These are phyloP conservation scores for Tripterygium wilfordii DNA, from an alignment of 177 flowering plant genomes.

Conservation along the genomic window DNA sequence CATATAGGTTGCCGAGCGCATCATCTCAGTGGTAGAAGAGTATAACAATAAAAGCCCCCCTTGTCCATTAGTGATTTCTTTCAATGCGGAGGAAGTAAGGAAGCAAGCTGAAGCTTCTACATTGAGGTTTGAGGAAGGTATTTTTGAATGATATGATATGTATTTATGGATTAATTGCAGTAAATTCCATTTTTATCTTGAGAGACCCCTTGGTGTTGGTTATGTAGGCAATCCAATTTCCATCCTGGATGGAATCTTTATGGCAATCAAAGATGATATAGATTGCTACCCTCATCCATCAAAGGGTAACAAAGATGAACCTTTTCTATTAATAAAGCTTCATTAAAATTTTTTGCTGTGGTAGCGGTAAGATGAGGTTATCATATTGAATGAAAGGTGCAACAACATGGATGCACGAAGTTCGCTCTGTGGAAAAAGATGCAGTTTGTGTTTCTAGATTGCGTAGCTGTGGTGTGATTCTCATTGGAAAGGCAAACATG, in stretches of 20 bases:
- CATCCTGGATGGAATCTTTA: slow-evolving; percentile 79
- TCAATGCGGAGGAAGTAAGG: slow-evolving; percentile 62
- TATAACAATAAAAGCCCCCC: slow-evolving; percentile 52
- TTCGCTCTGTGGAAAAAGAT: slow-evolving; percentile 56
- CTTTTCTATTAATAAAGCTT: too few relatives aligned
- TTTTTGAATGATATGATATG: background rate
- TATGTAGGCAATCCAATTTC: slow-evolving; percentile 78
- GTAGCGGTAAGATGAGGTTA: slow-evolving; percentile 3
- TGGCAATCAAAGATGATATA: slow-evolving; percentile 96
- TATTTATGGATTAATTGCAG: background rate
- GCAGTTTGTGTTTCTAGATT: slow-evolving; percentile 75
- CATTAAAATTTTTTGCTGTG: too few relatives aligned
- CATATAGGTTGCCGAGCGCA: slow-evolving; percentile 75
- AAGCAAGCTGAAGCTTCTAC: slow-evolving; percentile 95
- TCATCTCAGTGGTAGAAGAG: slow-evolving; percentile 67
- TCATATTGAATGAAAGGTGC: slow-evolving; percentile 44
- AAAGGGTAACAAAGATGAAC: slow-evolving; percentile 23
- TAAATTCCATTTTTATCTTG: background rate
- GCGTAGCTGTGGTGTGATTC: slow-evolving; percentile 82
- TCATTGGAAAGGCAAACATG: slow-evolving; percentile 96
- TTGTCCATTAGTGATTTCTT: slow-evolving; percentile 61
- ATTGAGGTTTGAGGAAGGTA: slow-evolving; percentile 87
- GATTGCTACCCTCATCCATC: slow-evolving; percentile 79
- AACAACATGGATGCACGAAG: slow-evolving; percentile 81
- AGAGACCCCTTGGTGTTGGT: background rate